A percentile compares a stretch with the other conserved stretches of the same genome.
Evolutionary conservation across 2,329 filamentous ascomycete genomes (phyloP).

Genomic region (Paraphaeosphaeria minitans): DNA sequence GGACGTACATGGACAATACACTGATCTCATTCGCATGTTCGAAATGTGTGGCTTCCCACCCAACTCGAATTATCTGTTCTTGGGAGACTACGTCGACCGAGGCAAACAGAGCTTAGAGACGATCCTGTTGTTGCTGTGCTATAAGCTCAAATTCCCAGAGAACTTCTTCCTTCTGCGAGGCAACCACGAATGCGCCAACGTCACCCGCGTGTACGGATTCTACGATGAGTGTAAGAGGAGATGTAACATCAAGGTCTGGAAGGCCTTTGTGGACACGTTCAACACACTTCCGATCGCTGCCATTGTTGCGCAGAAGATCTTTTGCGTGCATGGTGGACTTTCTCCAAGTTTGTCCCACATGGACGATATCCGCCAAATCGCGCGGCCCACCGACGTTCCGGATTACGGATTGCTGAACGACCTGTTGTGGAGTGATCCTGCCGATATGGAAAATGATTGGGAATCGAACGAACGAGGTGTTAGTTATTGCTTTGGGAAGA

Average conservation of each 20-base stretch:
- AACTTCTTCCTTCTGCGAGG: slow-evolving; percentile 96
- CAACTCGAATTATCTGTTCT: slow-evolving; percentile 87
- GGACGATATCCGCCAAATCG: slow-evolving; percentile 97
- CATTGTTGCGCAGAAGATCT: slow-evolving; percentile 97
- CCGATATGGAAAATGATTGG: slow-evolving; percentile 98
- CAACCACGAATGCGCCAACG: slow-evolving; percentile 96
- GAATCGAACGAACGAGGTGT: slow-evolving; percentile 96
- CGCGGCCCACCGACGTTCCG: slow-evolving; percentile 92
- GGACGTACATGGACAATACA: slow-evolving; percentile 96
- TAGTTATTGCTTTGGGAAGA: slow-evolving; percentile 98
- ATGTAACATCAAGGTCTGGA: slow-evolving; percentile 97
- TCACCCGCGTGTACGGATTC: slow-evolving; percentile 94
- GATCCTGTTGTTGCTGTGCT: slow-evolving; percentile 88
- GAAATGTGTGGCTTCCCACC: slow-evolving; percentile 98
- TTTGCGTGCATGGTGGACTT: slow-evolving; percentile 93
- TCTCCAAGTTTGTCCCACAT: slow-evolving; percentile 93
- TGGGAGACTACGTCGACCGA: slow-evolving; percentile 95
- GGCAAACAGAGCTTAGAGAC: slow-evolving; percentile 97
- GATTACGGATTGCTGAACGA: slow-evolving; percentile 97
- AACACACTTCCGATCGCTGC: slow-evolving; percentile 93
- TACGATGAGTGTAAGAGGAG: slow-evolving; percentile 98
- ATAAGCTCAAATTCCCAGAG: slow-evolving; percentile 96
- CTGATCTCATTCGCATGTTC: slow-evolving; percentile 93
- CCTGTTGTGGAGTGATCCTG: slow-evolving; percentile 94
- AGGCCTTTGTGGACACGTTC: slow-evolving; percentile 96